Percentiles rank a stretch among this genome's conserved stretches.
Evolutionary conservation across 2,329 filamentous ascomycete genomes (phyloP).

Genomic region (Aspergillus carbonarius): DNA sequence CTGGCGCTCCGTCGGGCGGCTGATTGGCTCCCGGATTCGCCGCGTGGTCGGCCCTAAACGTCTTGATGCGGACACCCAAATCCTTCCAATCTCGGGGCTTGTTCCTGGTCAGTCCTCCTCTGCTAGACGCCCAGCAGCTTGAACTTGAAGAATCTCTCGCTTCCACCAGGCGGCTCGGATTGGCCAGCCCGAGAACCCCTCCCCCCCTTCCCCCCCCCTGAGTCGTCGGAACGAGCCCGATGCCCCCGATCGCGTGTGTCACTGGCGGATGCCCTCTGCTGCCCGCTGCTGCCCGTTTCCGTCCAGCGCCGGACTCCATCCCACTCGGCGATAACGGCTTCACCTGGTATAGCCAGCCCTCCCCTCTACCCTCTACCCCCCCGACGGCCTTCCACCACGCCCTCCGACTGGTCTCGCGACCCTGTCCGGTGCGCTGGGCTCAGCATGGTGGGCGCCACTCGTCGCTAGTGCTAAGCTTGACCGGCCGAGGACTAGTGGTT

Average conservation of each 20-base stretch:
- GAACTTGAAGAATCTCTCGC: too few species aligned
- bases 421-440: constrained; percentile 30
- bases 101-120: too few species aligned
- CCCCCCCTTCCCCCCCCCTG: too few species aligned
- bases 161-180: too few species aligned
- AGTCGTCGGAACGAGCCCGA: not conserved
- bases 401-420: constrained; percentile 4
- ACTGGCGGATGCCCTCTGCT: not conserved
- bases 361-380: too few species aligned
- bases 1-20: not conserved
- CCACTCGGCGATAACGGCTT: too few species aligned
- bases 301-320: not conserved
- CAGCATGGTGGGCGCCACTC: constrained; percentile 23
- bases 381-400: not conserved
- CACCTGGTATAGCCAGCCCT: not conserved
- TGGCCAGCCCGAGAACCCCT: too few species aligned
- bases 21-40: not conserved
- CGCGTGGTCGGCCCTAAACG: not conserved
- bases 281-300: not conserved
- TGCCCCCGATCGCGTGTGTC: not conserved
- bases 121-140: not conserved
- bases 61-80: not conserved
- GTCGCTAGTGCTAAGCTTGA: constrained; percentile 8
- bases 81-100: not conserved
- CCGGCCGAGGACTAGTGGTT: too few species aligned